These are phyloP conservation scores for Trichoderma simmonsii DNA, from an alignment of 2,329 filamentous ascomycete genomes.

Conservation along the genomic window DNA sequence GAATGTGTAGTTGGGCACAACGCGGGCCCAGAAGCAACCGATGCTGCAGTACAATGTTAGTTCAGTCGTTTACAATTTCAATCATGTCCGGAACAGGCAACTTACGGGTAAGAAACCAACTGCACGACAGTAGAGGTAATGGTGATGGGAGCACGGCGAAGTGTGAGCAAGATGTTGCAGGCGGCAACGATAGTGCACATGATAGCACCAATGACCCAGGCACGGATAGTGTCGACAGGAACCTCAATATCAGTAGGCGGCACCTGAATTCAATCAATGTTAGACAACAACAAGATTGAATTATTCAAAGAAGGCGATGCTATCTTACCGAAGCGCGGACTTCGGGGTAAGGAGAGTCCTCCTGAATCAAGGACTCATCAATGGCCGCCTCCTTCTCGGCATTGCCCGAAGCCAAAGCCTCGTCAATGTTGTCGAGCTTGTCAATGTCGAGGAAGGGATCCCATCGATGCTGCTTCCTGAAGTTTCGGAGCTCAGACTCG, in stretches of 20 bases:
- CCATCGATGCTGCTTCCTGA: slow-evolving; percentile 52
- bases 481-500: slow-evolving; percentile 36
- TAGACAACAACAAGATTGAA: not conserved
- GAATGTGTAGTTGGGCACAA: slow-evolving; percentile 32
- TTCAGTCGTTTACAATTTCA: not conserved
- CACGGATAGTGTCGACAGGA: slow-evolving; percentile 56
- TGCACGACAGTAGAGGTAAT: slow-evolving; percentile 56
- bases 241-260: slow-evolving; percentile 50
- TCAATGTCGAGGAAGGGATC: slow-evolving; percentile 56
- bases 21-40: slow-evolving; percentile 33
- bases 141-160: slow-evolving; percentile 48
- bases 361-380: slow-evolving; percentile 46
- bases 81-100: not conserved
- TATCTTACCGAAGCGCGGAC: slow-evolving; percentile 26
- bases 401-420: slow-evolving; percentile 43
- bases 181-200: slow-evolving; percentile 57
- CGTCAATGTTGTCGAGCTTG: slow-evolving; percentile 50
- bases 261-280: slow-evolving; percentile 19
- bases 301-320: not conserved
- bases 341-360: slow-evolving; percentile 45
- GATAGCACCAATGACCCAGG: slow-evolving; percentile 56
- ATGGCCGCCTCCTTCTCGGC: slow-evolving; percentile 44
- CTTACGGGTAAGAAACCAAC: slow-evolving; percentile 49
- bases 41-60: slow-evolving; percentile 21
- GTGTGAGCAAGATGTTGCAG: slow-evolving; percentile 52